phyloP scores from a whole-genome alignment of 257 asterid genomes.

The Fraxinus cuspidata region DNA sequence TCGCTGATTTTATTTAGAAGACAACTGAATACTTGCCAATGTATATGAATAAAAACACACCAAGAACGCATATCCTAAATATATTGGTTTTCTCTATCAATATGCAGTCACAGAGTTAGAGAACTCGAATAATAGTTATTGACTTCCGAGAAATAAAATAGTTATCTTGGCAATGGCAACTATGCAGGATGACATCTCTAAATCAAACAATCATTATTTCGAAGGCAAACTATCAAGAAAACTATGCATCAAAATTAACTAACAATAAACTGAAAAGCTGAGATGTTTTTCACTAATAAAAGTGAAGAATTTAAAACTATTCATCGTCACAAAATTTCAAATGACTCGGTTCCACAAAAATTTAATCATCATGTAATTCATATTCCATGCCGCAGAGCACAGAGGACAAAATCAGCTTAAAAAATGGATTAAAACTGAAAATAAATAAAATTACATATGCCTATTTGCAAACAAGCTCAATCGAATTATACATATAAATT shows the following conservation, averaged over 20 bases:
- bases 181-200: neutral
- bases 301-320: neutral
- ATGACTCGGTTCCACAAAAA: neutral
- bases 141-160: neutral
- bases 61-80: constrained; percentile 2
- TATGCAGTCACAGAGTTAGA: neutral
- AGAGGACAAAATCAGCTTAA: neutral
- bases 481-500: neutral
- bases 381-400: neutral
- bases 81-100: neutral
- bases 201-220: neutral
- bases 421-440: neutral
- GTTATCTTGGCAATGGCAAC: neutral
- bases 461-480: constrained; percentile 16
- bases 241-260: neutral
- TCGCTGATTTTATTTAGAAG: constrained; percentile 25
- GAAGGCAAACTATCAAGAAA: neutral
- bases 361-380: neutral
- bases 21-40: constrained; percentile 19
- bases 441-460: neutral
- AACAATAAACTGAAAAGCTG: neutral
- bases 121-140: neutral
- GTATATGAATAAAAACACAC: neutral
- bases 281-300: too few relatives aligned
- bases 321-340: too few relatives aligned